Conservation (phyloP, 2,329 filamentous ascomycete genomes). For the Teratosphaeria viscida region DNA sequence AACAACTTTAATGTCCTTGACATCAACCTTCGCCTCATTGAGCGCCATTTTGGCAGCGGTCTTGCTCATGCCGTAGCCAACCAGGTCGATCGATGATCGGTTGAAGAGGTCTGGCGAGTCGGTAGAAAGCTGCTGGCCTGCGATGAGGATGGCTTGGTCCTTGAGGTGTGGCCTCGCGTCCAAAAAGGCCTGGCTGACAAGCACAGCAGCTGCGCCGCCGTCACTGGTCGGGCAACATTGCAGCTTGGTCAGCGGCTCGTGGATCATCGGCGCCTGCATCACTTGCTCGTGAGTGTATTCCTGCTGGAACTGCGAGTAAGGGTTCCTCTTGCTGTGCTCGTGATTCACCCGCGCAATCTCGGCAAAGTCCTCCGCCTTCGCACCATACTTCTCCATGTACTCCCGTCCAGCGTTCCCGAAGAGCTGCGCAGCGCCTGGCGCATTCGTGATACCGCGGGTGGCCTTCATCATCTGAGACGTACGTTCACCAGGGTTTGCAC, state of each 20-base stretch:
- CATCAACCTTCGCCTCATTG: constrained; percentile 56
- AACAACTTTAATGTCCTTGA: constrained; percentile 67
- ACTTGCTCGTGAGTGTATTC: constrained; percentile 84
- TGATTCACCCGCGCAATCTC: constrained; percentile 93
- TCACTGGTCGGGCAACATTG: constrained; percentile 97
- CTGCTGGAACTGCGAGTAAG: constrained; percentile 94
- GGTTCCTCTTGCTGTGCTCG: constrained; percentile 80
- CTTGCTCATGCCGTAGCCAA: constrained; percentile 79
- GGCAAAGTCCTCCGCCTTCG: constrained; percentile 74
- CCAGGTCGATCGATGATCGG: constrained; percentile 69
- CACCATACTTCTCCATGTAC: constrained; percentile 90
- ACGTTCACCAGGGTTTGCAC: constrained; percentile 67
- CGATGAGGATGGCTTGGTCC: constrained; percentile 74
- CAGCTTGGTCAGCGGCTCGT: constrained; percentile 86
- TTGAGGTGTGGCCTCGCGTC: constrained; percentile 73
- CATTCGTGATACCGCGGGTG: constrained; percentile 70
- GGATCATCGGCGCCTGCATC: constrained; percentile 63
- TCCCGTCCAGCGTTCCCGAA: constrained; percentile 90
- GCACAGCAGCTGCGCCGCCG: constrained; percentile 75
- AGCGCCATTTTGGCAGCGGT: constrained; percentile 60
- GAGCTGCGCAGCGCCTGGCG: constrained; percentile 80
- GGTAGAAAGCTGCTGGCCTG: constrained; percentile 78
- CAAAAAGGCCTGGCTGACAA: constrained; percentile 83
- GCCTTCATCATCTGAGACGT: constrained; percentile 68
- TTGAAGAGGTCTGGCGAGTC: constrained; percentile 74